These are phyloP conservation scores for Macroventuria anomochaeta DNA, from an alignment of 2,329 filamentous ascomycete species.

Conservation along the genomic window DNA sequence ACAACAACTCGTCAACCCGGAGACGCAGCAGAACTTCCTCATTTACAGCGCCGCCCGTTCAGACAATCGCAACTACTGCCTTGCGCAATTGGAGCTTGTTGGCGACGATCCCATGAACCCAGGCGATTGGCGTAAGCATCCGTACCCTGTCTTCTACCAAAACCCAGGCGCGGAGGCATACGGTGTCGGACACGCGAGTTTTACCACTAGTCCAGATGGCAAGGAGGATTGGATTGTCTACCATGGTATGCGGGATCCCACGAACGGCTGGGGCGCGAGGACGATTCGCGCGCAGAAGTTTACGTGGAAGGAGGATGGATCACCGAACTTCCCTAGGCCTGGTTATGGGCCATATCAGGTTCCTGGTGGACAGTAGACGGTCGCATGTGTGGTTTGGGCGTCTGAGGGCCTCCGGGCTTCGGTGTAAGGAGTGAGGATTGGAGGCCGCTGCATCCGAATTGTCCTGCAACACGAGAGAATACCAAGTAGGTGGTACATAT, in stretches of 20 bases:
- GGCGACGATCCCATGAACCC: slow-evolving; percentile 59
- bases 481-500: too few species aligned
- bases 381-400: neutral
- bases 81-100: slow-evolving; percentile 58
- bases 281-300: slow-evolving; percentile 59
- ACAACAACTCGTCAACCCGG: slow-evolving; percentile 57
- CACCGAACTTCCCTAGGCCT: slow-evolving; percentile 56
- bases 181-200: slow-evolving; percentile 60
- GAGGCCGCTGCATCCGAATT: too few species aligned
- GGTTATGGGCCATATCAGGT: slow-evolving; percentile 56
- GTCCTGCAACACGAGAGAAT: too few species aligned
- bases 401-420: too few species aligned
- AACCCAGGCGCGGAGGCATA: slow-evolving; percentile 54
- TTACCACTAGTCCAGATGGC: slow-evolving; percentile 56
- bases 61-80: slow-evolving; percentile 62
- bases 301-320: slow-evolving; percentile 56
- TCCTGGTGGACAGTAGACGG: slow-evolving; percentile 37
- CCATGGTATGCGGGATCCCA: slow-evolving; percentile 59
- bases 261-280: slow-evolving; percentile 55
- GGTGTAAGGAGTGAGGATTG: too few species aligned
- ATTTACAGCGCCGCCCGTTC: slow-evolving; percentile 58
- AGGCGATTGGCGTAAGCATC: slow-evolving; percentile 56
- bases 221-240: slow-evolving; percentile 61
- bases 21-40: slow-evolving; percentile 57
- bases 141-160: slow-evolving; percentile 57